Evolutionary conservation across 352 stramenopile genomes (phyloP).

Genomic region (Phytophthora sp.): DNA sequence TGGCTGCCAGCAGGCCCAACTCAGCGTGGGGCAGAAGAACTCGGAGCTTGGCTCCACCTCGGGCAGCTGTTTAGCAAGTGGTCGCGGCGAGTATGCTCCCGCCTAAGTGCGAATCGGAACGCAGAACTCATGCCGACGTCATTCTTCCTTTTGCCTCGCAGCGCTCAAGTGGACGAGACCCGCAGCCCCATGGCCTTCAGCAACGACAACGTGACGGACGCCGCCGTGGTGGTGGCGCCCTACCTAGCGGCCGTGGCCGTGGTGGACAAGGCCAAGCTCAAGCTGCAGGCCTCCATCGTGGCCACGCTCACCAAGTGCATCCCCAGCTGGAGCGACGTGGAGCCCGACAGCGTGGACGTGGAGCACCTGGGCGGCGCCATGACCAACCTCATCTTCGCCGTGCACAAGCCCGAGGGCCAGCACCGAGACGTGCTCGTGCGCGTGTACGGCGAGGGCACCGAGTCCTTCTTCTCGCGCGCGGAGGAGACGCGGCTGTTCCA

Average conservation of each 20-base stretch:
- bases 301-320: slow-evolving; percentile 58
- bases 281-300: slow-evolving; percentile 75
- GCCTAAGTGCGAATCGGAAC: background rate
- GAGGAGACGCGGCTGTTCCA: slow-evolving; percentile 85
- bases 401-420: slow-evolving; percentile 70
- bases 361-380: slow-evolving; percentile 78
- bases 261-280: slow-evolving; percentile 73
- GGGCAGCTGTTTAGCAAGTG: slow-evolving; percentile 4
- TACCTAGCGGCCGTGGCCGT: slow-evolving; percentile 59
- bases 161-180: slow-evolving; percentile 6
- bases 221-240: slow-evolving; percentile 50
- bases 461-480: slow-evolving; percentile 78
- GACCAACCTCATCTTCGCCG: slow-evolving; percentile 88
- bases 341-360: slow-evolving; percentile 64
- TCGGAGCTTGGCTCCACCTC: background rate
- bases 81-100: slow-evolving; percentile 1
- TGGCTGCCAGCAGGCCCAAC: slow-evolving; percentile 1
- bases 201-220: slow-evolving; percentile 12
- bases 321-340: slow-evolving; percentile 60
- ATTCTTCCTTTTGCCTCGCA: slow-evolving; percentile 35
- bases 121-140: too few relatives aligned
- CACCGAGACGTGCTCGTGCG: slow-evolving; percentile 76
- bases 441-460: slow-evolving; percentile 83
- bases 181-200: slow-evolving; percentile 10
- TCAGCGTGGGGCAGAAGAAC: slow-evolving; percentile 10